phyloP scores from a whole-genome alignment of 2,329 filamentous ascomycete genomes.

The Penicillium sp. region DNA sequence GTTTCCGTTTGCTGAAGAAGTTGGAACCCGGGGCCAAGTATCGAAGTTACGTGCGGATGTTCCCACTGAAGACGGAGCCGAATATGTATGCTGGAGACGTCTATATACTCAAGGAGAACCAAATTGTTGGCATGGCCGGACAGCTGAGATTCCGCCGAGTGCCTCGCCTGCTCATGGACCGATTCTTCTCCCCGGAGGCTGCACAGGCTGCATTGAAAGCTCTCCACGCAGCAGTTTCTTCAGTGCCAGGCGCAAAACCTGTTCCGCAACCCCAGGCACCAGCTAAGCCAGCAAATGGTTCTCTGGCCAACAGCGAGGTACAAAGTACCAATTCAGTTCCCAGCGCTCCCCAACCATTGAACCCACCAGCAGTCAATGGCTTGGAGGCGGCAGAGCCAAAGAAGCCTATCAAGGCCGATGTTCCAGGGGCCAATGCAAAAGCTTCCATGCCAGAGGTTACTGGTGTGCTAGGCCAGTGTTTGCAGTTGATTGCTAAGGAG shows the following conservation, averaged over 20 bases:
- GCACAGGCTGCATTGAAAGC: background rate
- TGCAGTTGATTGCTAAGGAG: conserved; percentile 36
- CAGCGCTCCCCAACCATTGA: background rate
- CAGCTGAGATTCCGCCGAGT: conserved; percentile 41
- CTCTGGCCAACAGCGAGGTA: background rate
- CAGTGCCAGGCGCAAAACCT: background rate
- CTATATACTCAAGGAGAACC: conserved; percentile 41
- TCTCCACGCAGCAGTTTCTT: background rate
- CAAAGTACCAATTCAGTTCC: background rate
- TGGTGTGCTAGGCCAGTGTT: conserved; percentile 21
- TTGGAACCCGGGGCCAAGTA: conserved; percentile 34
- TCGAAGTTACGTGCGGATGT: conserved; percentile 40
- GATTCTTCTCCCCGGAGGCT: conserved; percentile 23
- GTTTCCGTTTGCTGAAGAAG: conserved; percentile 31
- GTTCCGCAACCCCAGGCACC: background rate
- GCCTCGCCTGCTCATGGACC: conserved; percentile 28
- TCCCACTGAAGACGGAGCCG: conserved; percentile 32
- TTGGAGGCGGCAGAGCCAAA: background rate
- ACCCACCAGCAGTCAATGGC: background rate
- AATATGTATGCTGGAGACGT: conserved; percentile 46
- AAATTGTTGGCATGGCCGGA: conserved; percentile 39
- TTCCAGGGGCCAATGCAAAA: conserved; percentile 6
- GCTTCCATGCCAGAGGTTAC: background rate
- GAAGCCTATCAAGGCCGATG: background rate
- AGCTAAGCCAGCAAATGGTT: background rate